A percentile compares a stretch with the other conserved stretches of the same genome.
These are phyloP conservation scores for Trichosporon faecale DNA, from an alignment of 1,284 basidiomycete species.

Conservation along the genomic window DNA sequence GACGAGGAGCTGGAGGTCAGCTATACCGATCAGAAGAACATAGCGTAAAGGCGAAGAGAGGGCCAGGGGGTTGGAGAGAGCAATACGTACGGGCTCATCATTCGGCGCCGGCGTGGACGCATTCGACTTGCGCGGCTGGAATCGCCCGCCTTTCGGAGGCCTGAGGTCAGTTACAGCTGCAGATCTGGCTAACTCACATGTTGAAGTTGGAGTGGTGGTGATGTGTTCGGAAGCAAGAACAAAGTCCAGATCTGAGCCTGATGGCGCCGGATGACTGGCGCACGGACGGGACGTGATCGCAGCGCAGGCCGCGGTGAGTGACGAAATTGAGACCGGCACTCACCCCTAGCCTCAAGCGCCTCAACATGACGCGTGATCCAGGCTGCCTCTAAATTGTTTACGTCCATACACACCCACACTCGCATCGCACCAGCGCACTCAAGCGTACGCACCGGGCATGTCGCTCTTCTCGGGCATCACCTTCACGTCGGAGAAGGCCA, in stretches of 20 bases:
- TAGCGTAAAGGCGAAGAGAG: too few relatives aligned
- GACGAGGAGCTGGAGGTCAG: constrained; percentile 21
- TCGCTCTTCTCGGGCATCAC: constrained; percentile 50
- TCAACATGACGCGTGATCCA: not conserved
- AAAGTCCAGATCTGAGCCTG: not conserved
- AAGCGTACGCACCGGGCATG: constrained; percentile 26
- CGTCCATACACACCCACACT: not conserved
- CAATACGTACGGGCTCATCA: constrained; percentile 25
- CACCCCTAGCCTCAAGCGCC: not conserved
- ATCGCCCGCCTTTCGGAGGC: constrained; percentile 20
- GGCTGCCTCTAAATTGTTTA: not conserved
- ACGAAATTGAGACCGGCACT: constrained; percentile 10
- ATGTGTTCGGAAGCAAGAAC: not conserved
- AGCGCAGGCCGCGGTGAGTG: not conserved
- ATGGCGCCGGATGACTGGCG: not conserved
- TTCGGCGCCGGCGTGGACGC: constrained; percentile 37
- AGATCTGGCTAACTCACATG: constrained; percentile 10
- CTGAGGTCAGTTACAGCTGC: constrained; percentile 11
- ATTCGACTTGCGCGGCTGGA: constrained; percentile 40
- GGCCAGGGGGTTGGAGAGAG: too few relatives aligned
- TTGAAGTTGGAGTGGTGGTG: not conserved
- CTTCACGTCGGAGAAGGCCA: constrained; percentile 32
- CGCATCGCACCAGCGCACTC: not conserved
- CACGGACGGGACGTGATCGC: not conserved
- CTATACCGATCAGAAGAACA: too few relatives aligned